Base-by-base conservation (phyloP, 2,329 filamentous ascomycete species). In the Tolypocladium paradoxum region DNA sequence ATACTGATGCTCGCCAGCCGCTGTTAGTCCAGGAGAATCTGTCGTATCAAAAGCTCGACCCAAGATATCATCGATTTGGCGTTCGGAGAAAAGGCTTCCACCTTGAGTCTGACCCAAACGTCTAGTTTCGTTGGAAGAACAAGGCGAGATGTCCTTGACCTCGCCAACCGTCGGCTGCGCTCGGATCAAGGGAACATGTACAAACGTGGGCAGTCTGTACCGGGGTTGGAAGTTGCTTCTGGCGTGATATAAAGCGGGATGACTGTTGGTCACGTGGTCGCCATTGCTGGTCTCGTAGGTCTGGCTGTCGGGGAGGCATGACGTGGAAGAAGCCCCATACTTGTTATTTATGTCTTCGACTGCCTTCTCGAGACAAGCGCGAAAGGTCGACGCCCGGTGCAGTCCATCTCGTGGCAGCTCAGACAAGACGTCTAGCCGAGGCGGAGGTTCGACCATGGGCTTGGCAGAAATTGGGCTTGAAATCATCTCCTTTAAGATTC, bases 321-420 rank as follows among this genome's bases (percentile, higher is more conserved):
- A 22, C 7, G 49, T 52, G n/a, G 56, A 54, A 24, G 56, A 33
- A 11, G 56, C 55, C 45, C 55, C 60, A 46, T 66, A 64, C 45
- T 65, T 63, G 48, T 55, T 53, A 45, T 65, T 61, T 50, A 67
- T 65, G 31, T 64, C 62, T 33, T 62, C 59, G 6, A 61, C 65
- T 38, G 62, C 61, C 49, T 64, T 64, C 45, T 69, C 65, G 31
- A 70, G 56, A 33, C 53, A 59, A 31, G 56, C 55, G 46, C 61
- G 57, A 51, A 69, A 65, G 6, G 64, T 64, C 9, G 62, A 65
- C 2, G 64, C 64, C 49, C 59, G 58, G 33, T 61, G 56, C 18
- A 65, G 48, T 12, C 49, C 58, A 46, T 60, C 61, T 6, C 45
- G 36, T 2, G 62, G 60, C 7, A 67, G 37, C 24, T 65, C 64